Evolutionary conservation across 2,329 filamentous ascomycete genomes (phyloP).

Genomic region (Alternaria conjuncta): DNA sequence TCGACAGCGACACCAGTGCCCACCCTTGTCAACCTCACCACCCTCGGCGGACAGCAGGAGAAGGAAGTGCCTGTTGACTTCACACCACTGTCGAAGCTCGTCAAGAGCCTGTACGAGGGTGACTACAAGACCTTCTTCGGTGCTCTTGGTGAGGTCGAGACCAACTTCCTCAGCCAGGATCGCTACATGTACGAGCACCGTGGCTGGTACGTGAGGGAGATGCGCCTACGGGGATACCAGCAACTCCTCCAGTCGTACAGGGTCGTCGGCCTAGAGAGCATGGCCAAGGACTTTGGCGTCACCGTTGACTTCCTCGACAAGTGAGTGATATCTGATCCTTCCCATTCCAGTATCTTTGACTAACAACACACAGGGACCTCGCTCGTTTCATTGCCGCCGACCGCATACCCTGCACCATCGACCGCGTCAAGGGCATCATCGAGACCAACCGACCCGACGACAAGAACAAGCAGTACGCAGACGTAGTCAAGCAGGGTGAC

Average conservation of each 20-base stretch:
- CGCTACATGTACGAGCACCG: constrained; percentile 96
- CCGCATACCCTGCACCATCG: constrained; percentile 94
- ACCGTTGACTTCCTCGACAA: constrained; percentile 95
- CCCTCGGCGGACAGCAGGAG: constrained; percentile 80
- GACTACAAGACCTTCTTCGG: constrained; percentile 95
- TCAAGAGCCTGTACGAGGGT: constrained; percentile 89
- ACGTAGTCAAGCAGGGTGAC: constrained; percentile 96
- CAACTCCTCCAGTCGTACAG: constrained; percentile 97
- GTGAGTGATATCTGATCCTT: constrained; percentile 58
- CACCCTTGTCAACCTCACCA: constrained; percentile 87
- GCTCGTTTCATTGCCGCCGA: constrained; percentile 96
- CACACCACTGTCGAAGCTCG: constrained; percentile 82
- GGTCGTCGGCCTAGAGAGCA: constrained; percentile 94
- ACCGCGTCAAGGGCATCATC: constrained; percentile 94
- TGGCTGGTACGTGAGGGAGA: constrained; percentile 97
- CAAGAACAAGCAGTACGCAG: constrained; percentile 99
- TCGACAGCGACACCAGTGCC: constrained; percentile 61
- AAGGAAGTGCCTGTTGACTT: constrained; percentile 87
- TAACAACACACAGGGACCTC: constrained; percentile 70
- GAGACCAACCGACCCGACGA: constrained; percentile 97
- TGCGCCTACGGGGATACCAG: constrained; percentile 94
- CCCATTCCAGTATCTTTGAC: neutral
- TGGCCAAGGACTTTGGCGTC: constrained; percentile 97
- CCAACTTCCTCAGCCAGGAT: constrained; percentile 91
- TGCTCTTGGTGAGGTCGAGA: constrained; percentile 87